Conservation (phyloP, 2,329 filamentous ascomycete genomes). For the Taxawa tesnikishii region DNA sequence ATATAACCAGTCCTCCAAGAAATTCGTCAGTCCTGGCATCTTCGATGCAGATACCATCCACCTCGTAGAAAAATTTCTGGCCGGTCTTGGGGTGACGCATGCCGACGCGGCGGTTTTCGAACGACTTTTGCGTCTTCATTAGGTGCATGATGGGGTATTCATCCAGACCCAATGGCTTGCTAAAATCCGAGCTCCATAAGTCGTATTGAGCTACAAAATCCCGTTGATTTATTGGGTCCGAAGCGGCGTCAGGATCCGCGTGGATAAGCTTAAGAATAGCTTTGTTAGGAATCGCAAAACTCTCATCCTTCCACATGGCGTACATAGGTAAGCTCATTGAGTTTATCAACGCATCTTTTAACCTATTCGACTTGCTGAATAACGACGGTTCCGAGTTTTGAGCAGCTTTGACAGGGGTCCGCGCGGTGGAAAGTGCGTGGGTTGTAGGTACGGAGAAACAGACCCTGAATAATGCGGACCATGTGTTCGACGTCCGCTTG, state of each 20-base stretch:
- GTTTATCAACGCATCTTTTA: slow-evolving; percentile 69
- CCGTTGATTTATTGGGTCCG: slow-evolving; percentile 24
- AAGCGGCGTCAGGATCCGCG: slow-evolving; percentile 22
- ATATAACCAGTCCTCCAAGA: slow-evolving; percentile 58
- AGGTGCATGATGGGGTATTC: slow-evolving; percentile 58
- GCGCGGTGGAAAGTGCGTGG: slow-evolving; percentile 52
- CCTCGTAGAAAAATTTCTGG: slow-evolving; percentile 48
- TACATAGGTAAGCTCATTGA: slow-evolving; percentile 63
- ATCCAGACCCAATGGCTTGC: slow-evolving; percentile 38
- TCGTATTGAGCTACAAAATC: slow-evolving; percentile 49
- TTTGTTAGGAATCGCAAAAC: slow-evolving; percentile 60
- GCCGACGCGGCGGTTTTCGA: slow-evolving; percentile 49
- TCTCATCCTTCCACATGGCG: slow-evolving; percentile 71
- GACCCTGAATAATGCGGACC: not conserved
- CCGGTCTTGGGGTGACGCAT: slow-evolving; percentile 44
- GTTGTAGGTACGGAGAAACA: slow-evolving; percentile 9
- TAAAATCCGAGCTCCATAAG: slow-evolving; percentile 56
- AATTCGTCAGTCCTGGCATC: slow-evolving; percentile 60
- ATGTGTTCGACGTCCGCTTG: slow-evolving; percentile 9
- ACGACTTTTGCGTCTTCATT: slow-evolving; percentile 47
- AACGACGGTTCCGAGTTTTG: slow-evolving; percentile 43
- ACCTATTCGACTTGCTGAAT: slow-evolving; percentile 61
- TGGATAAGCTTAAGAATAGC: slow-evolving; percentile 37
- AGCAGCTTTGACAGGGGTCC: slow-evolving; percentile 51
- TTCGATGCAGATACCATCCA: slow-evolving; percentile 53